phyloP scores from a whole-genome alignment of 2,329 filamentous ascomycete species.

The Alternaria incomplexa region DNA sequence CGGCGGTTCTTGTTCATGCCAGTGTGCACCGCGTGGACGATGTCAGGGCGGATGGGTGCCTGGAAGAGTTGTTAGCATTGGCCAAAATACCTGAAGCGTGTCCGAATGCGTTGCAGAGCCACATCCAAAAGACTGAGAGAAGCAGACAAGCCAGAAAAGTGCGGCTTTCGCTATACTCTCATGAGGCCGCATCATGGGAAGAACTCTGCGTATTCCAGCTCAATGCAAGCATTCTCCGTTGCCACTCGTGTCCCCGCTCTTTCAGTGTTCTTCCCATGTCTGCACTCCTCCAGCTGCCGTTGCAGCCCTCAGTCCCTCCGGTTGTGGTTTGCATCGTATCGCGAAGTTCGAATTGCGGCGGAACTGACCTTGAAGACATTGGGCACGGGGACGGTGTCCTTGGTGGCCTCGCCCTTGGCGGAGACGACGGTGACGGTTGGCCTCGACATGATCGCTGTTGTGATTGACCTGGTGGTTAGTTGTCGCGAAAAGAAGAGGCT shows the following conservation, averaged over 20 bases:
- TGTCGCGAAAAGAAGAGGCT: constrained; percentile 16
- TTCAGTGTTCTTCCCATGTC: constrained; percentile 3
- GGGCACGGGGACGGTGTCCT: constrained; percentile 88
- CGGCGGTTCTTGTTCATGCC: constrained; percentile 99
- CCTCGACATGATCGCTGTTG: constrained; percentile 69
- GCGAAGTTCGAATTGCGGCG: constrained; percentile 18
- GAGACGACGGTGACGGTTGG: constrained; percentile 97
- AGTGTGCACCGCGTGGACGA: constrained; percentile 98
- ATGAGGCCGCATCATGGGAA: background rate
- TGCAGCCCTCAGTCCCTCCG: constrained; percentile 1
- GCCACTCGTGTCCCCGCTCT: background rate
- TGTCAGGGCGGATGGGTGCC: constrained; percentile 96
- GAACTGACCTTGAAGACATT: constrained; percentile 79
- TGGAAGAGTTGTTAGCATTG: constrained; percentile 20
- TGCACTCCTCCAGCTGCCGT: constrained; percentile 17
- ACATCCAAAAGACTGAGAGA: background rate
- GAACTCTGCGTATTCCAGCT: background rate
- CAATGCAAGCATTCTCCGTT: background rate
- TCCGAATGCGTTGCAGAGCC: background rate
- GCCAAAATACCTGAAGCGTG: background rate
- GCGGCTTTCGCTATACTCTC: constrained; percentile 4
- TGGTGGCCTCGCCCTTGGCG: constrained; percentile 92
- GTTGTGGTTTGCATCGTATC: constrained; percentile 11
- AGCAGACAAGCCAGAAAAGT: background rate
- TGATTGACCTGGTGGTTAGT: constrained; percentile 42